Percentiles rank a stretch among this genome's conserved stretches.
Evolutionary conservation across 2,329 filamentous ascomycete species (phyloP).

Genomic region (Fusarium caatingaense): DNA sequence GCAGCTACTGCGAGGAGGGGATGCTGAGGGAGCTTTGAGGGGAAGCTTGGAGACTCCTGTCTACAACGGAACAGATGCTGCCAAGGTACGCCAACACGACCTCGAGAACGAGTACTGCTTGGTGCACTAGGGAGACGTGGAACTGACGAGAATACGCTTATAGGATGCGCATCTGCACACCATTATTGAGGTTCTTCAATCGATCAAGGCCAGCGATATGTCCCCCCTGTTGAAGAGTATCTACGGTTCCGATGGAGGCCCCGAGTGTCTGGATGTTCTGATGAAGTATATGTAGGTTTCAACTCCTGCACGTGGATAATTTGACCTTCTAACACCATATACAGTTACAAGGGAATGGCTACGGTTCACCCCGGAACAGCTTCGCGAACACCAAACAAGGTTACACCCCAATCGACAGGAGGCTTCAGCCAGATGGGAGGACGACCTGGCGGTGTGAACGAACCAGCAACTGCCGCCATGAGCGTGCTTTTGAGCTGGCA

Average conservation of each 20-base stretch:
- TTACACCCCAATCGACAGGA: slow-evolving; percentile 78
- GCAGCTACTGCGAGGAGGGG: slow-evolving; percentile 86
- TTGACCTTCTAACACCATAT: slow-evolving; percentile 23
- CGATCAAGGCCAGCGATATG: slow-evolving; percentile 97
- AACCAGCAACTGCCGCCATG: slow-evolving; percentile 88
- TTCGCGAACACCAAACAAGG: slow-evolving; percentile 56
- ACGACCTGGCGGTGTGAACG: slow-evolving; percentile 65
- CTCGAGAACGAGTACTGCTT: neutral
- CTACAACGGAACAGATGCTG: slow-evolving; percentile 69
- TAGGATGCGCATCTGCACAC: slow-evolving; percentile 89
- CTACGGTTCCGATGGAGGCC: slow-evolving; percentile 80
- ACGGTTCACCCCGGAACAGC: slow-evolving; percentile 55
- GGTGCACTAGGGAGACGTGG: neutral
- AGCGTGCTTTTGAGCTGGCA: slow-evolving; percentile 98
- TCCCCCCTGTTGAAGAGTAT: slow-evolving; percentile 85
- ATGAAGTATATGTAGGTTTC: slow-evolving; percentile 93
- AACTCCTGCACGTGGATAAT: neutral
- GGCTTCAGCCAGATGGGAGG: slow-evolving; percentile 85
- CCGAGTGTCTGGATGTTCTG: slow-evolving; percentile 87
- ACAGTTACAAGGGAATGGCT: slow-evolving; percentile 91
- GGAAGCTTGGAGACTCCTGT: slow-evolving; percentile 88
- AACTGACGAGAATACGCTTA: slow-evolving; percentile 8
- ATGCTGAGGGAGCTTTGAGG: slow-evolving; percentile 86
- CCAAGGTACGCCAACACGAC: slow-evolving; percentile 61
- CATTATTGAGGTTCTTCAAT: slow-evolving; percentile 92